phyloP scores from a whole-genome alignment of 2,329 filamentous ascomycete species.

The Hawksworthiomyces lignivorus region DNA sequence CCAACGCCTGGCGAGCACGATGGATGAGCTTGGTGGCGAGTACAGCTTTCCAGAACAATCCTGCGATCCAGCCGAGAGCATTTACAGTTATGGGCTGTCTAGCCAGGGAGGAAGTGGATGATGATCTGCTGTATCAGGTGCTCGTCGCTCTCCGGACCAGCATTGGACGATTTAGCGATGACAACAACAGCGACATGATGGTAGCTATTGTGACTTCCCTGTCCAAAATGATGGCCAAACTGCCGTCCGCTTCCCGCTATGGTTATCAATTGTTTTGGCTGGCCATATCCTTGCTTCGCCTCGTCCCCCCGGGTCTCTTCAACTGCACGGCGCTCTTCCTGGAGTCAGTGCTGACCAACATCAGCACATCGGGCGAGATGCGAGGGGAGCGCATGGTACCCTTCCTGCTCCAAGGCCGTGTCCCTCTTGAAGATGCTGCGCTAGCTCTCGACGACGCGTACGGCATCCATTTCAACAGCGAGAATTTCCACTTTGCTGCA shows the following conservation, averaged over 20 bases:
- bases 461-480: constrained; percentile 54
- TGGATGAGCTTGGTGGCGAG: constrained; percentile 70
- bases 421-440: constrained; percentile 54
- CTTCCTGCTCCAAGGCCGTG: constrained; percentile 53
- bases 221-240: constrained; percentile 64
- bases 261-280: constrained; percentile 64
- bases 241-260: constrained; percentile 59
- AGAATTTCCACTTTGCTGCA: constrained; percentile 61
- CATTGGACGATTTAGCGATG: constrained; percentile 49
- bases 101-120: constrained; percentile 63
- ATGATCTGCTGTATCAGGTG: constrained; percentile 64
- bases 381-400: constrained; percentile 51
- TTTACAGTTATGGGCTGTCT: constrained; percentile 66
- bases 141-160: constrained; percentile 60
- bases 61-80: constrained; percentile 60
- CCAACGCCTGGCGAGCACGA: constrained; percentile 61
- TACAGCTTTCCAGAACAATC: constrained; percentile 66
- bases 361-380: constrained; percentile 53
- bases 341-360: constrained; percentile 57
- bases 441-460: constrained; percentile 56
- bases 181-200: constrained; percentile 57
- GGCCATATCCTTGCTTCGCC: constrained; percentile 56
- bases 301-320: constrained; percentile 55
- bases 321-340: constrained; percentile 59
- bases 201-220: constrained; percentile 59